Base-by-base conservation (phyloP, 2,329 filamentous ascomycete species). In the Fusarium protoensiforme region DNA sequence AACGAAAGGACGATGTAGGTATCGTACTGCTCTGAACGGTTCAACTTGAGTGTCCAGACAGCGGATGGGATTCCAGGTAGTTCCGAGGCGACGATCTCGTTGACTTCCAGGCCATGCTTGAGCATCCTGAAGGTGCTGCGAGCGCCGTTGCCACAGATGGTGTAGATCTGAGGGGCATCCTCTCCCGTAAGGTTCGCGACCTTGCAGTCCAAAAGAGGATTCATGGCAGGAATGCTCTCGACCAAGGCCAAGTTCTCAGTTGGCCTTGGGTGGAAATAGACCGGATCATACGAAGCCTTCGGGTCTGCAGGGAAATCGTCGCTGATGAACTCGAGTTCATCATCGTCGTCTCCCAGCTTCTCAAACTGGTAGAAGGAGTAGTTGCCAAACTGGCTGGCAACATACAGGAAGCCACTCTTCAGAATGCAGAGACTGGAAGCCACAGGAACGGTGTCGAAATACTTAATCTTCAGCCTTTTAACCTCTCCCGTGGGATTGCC, bases 291-390 rank as follows among this genome's bases (percentile, higher is more conserved):
- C 0, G 91, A 84, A 20, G 92, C 91, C 8, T 87, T 87, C 0
- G 93, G 90, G 77, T 98, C 94, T 0, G 92, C 88, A 1, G 94
- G 92, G 74, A 93, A 98, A 71, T 93, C 87, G 61, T 96, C 94
- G 82, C 95, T 98, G 29, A 87, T 88, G 78, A 95, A 98, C 79
- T 98, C 93, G 1, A 91, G 87, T 81, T 98, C 95, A 3, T 97
- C 93, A 71, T 97, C 95, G 77, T 98, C 96, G 71, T 99, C 96
- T 46, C 96, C 97, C 8, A 99, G 90, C 79, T 98, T 97, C 81
- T 98, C 95, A 71, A 99, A 97, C 80, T 98, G 96, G 82, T 98
- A 99, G 76, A 99, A 95, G 68, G 95, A 91, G 80, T 97, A 94
- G 80, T 98, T 96, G 33, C 97, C 96, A 72, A 93, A 95, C 82